These are phyloP conservation scores for Cadophora luteo-olivacea DNA, from an alignment of 2,329 filamentous ascomycete genomes.

Conservation along the genomic window DNA sequence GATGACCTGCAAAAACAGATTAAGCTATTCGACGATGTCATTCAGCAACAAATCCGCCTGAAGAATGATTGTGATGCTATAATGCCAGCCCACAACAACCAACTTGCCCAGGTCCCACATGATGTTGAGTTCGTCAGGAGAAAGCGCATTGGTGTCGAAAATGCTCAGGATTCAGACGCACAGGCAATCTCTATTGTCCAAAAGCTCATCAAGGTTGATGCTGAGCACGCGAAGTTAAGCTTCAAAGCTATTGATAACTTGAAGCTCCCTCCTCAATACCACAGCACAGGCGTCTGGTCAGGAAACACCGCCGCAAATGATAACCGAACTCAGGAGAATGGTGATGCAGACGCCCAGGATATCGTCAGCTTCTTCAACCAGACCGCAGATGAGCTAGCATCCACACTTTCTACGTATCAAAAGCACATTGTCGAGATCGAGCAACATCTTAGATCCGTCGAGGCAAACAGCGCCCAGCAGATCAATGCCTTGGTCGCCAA, in stretches of 20 bases:
- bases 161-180: constrained; percentile 67
- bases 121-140: constrained; percentile 69
- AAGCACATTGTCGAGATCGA: constrained; percentile 69
- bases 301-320: constrained; percentile 49
- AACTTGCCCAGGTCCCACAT: constrained; percentile 67
- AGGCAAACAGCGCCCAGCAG: constrained; percentile 64
- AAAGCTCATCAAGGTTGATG: constrained; percentile 67
- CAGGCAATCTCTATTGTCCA: constrained; percentile 63
- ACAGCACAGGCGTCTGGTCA: constrained; percentile 50
- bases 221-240: constrained; percentile 71
- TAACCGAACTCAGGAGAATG: constrained; percentile 46
- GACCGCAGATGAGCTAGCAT: constrained; percentile 66
- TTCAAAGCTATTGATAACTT: constrained; percentile 79
- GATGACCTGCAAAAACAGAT: constrained; percentile 83
- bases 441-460: constrained; percentile 68
- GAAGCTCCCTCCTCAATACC: constrained; percentile 67
- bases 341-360: constrained; percentile 61
- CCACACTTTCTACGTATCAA: constrained; percentile 63
- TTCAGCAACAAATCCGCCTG: constrained; percentile 79
- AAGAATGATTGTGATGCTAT: constrained; percentile 79
- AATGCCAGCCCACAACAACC: constrained; percentile 65
- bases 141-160: constrained; percentile 67
- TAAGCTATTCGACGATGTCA: constrained; percentile 77
- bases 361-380: constrained; percentile 69
- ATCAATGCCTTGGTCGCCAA: constrained; percentile 59